Evolutionary conservation across 2,329 filamentous ascomycete genomes (phyloP).

Genomic region (Sporothrix variecibatus): DNA sequence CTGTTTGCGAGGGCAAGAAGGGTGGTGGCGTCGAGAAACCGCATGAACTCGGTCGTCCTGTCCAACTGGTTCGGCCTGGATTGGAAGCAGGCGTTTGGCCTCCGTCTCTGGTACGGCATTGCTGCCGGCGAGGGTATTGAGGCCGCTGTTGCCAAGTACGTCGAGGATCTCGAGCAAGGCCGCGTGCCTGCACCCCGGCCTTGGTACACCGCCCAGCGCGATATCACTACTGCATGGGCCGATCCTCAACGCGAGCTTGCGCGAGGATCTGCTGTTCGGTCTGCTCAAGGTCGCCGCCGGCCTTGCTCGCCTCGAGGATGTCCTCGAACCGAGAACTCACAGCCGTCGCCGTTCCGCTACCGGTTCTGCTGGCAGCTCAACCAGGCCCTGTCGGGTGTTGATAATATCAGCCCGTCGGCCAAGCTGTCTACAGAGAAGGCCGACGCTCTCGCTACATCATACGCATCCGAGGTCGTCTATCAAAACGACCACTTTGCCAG

Average conservation of each 20-base stretch:
- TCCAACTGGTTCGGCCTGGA: conserved; percentile 81
- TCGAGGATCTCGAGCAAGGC: conserved; percentile 70
- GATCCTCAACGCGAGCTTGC: conserved; percentile 45
- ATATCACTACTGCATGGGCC: conserved; percentile 60
- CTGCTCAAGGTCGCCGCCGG: conserved; percentile 78
- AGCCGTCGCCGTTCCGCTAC: conserved; percentile 72
- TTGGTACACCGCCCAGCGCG: conserved; percentile 63
- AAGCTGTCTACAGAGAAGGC: conserved; percentile 70
- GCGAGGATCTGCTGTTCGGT: conserved; percentile 83
- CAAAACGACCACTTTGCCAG: conserved; percentile 53
- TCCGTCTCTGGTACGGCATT: conserved; percentile 87
- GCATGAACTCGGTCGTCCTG: conserved; percentile 76
- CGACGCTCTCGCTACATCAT: conserved; percentile 54
- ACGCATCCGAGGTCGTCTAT: conserved; percentile 30
- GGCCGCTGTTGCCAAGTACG: conserved; percentile 71
- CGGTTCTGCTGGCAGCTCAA: conserved; percentile 85
- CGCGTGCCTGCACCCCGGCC: conserved; percentile 73
- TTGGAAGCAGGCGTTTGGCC: conserved; percentile 91
- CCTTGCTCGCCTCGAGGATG: conserved; percentile 63
- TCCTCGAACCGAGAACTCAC: conserved; percentile 74
- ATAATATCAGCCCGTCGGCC: conserved; percentile 33
- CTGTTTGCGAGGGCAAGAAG: conserved; percentile 76
- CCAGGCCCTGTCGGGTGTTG: conserved; percentile 61
- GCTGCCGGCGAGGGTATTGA: conserved; percentile 68
- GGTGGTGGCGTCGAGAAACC: conserved; percentile 76